Percentiles rank a stretch among this genome's conserved stretches.
phyloP scores from a whole-genome alignment of 2,329 filamentous ascomycete genomes.

The Fusarium humuli region DNA sequence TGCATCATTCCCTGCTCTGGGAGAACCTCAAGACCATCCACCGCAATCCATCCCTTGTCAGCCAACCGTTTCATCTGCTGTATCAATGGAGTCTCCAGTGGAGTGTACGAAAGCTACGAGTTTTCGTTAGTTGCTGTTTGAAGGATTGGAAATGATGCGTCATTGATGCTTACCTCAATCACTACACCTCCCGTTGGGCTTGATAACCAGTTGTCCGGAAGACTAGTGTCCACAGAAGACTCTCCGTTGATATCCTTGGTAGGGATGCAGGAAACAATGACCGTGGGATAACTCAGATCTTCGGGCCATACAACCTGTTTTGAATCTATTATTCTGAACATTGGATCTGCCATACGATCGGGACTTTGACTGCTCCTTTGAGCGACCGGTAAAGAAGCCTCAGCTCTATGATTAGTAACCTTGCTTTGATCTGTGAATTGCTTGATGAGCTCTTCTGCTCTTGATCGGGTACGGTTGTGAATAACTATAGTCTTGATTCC shows the following conservation, averaged over 20 bases:
- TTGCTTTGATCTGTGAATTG: background rate
- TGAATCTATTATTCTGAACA: background rate
- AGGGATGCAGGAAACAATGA: background rate
- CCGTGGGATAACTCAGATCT: background rate
- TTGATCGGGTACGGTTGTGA: constrained; percentile 1
- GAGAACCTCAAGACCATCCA: constrained; percentile 13
- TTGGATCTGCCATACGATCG: background rate
- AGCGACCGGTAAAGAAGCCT: fast-evolving
- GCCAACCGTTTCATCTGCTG: background rate
- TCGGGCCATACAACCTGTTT: background rate
- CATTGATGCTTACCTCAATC: background rate
- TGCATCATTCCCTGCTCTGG: constrained; percentile 28
- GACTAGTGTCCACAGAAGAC: constrained; percentile 7
- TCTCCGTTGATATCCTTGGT: background rate
- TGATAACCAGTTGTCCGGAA: background rate
- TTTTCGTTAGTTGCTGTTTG: fast-evolving
- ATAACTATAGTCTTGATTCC: background rate
- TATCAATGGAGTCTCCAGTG: background rate
- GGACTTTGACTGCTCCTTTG: background rate
- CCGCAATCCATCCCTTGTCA: constrained; percentile 12
- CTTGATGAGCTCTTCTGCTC: background rate
- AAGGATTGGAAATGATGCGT: fast-evolving
- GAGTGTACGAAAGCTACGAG: background rate
- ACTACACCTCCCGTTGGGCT: constrained; percentile 11
- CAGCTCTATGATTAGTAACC: fast-evolving